Evolutionary conservation across 106 monocot genomes (phyloP).

Genomic region (Platanthera zijinensis): DNA sequence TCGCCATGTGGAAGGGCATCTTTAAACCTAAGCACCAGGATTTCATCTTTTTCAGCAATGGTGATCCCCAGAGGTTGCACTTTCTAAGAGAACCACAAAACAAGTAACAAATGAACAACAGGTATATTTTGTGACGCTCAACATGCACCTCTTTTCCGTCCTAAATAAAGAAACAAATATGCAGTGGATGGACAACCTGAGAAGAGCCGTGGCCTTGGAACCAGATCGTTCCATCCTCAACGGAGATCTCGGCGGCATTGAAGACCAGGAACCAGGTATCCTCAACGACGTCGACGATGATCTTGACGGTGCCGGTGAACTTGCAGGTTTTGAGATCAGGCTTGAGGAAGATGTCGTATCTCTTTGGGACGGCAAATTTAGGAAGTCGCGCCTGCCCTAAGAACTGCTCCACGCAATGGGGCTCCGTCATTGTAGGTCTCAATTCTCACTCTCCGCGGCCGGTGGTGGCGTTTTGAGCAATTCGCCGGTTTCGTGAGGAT

Average conservation of each 20-base stretch:
- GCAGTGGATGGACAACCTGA: slow-evolving; percentile 4
- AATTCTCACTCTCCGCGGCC: background rate
- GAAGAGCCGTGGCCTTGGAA: slow-evolving; percentile 20
- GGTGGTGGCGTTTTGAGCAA: background rate
- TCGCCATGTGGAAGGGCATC: slow-evolving; percentile 44
- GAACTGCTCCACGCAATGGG: slow-evolving; percentile 51
- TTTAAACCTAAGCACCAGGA: slow-evolving; percentile 60
- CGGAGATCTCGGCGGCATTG: slow-evolving; percentile 68
- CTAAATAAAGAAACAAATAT: background rate
- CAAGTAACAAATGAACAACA: background rate
- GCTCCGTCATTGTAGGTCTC: slow-evolving; percentile 4
- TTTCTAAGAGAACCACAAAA: slow-evolving; percentile 23
- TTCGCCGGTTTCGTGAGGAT: background rate
- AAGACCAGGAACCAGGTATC: slow-evolving; percentile 74
- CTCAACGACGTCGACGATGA: slow-evolving; percentile 51
- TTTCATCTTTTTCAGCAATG: slow-evolving; percentile 54
- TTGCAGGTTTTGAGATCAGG: slow-evolving; percentile 64
- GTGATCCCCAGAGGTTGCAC: slow-evolving; percentile 34
- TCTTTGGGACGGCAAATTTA: slow-evolving; percentile 51
- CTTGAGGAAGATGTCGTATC: slow-evolving; percentile 57
- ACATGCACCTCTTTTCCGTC: background rate
- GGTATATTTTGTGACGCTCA: too few relatives aligned
- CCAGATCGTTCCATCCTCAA: slow-evolving; percentile 36
- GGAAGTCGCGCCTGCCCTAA: slow-evolving; percentile 62
- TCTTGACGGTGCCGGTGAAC: slow-evolving; percentile 53